A percentile compares a stretch with the other conserved stretches of the same genome.
These are phyloP conservation scores for Starmerella sirachaensis DNA, from an alignment of 805 yeast genomes.

Conservation along the genomic window DNA sequence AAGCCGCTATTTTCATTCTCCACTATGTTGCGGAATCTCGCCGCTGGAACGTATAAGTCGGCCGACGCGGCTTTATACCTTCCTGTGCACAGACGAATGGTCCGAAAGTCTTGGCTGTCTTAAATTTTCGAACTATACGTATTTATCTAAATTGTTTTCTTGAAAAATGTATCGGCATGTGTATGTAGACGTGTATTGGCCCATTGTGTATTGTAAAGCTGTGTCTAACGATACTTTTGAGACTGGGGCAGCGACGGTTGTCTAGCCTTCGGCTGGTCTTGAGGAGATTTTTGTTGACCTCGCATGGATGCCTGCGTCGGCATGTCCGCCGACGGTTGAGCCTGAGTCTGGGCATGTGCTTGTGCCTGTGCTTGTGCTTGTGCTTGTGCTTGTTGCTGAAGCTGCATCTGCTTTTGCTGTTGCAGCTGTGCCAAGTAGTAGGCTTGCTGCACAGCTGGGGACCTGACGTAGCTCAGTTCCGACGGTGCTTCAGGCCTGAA, in stretches of 20 bases:
- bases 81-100: neutral
- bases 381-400: slow-evolving; percentile 9
- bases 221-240: neutral
- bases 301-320: neutral
- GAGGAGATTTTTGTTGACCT: neutral
- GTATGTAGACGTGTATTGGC: no score
- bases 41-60: no score
- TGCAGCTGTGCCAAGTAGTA: slow-evolving; percentile 19
- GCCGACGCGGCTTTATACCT: no score
- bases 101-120: neutral
- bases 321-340: neutral
- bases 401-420: slow-evolving; percentile 17
- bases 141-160: neutral
- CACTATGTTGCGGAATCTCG: no score
- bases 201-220: no score
- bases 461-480: slow-evolving; percentile 31
- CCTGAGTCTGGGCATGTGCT: neutral
- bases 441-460: slow-evolving; percentile 27
- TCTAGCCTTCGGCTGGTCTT: no score
- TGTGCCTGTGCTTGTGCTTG: neutral
- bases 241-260: neutral
- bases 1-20: no score
- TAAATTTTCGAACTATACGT: neutral
- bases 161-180: no score
- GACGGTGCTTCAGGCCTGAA: slow-evolving; percentile 61